A percentile compares a stretch with the other conserved stretches of the same genome.
Evolutionary conservation across 1,284 basidiomycete genomes (phyloP).

Genomic region (Tremellales sp.): DNA sequence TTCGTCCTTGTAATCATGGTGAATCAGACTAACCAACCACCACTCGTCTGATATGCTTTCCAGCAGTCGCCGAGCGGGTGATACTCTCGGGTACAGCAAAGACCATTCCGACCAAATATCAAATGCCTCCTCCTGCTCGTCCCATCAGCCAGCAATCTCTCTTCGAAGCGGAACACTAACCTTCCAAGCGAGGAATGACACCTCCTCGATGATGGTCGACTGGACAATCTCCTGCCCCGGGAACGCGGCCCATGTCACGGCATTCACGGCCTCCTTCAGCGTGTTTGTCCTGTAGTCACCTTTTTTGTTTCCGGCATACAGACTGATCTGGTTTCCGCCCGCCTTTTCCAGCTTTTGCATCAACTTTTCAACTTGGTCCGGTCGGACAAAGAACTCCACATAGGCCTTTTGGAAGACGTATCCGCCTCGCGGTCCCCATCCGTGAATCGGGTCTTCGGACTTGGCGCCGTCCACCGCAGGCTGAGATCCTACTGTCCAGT

Average conservation of each 20-base stretch:
- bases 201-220: slow-evolving; percentile 95
- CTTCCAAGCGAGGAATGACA: slow-evolving; percentile 98
- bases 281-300: slow-evolving; percentile 94
- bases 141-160: background rate
- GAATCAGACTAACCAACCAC: slow-evolving; percentile 91
- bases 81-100: slow-evolving; percentile 72
- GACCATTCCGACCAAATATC: slow-evolving; percentile 96
- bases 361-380: slow-evolving; percentile 62
- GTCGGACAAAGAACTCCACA: slow-evolving; percentile 86
- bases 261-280: slow-evolving; percentile 87
- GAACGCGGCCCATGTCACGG: slow-evolving; percentile 99
- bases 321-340: slow-evolving; percentile 67
- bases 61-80: slow-evolving; percentile 68
- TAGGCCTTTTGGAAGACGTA: slow-evolving; percentile 98
- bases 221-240: slow-evolving; percentile 97
- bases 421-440: slow-evolving; percentile 88
- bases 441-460: slow-evolving; percentile 72
- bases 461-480: slow-evolving; percentile 80
- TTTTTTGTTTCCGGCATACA: slow-evolving; percentile 76
- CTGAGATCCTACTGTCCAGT: slow-evolving; percentile 98
- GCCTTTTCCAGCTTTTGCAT: slow-evolving; percentile 57
- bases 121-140: slow-evolving; percentile 86
- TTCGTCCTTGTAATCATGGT: slow-evolving; percentile 85
- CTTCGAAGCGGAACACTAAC: slow-evolving; percentile 47
- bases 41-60: slow-evolving; percentile 66